Percentiles rank a stretch among this genome's conserved stretches.
These are phyloP conservation scores for Anethum foeniculum DNA, from an alignment of 140 eudicot species.

Conservation along the genomic window DNA sequence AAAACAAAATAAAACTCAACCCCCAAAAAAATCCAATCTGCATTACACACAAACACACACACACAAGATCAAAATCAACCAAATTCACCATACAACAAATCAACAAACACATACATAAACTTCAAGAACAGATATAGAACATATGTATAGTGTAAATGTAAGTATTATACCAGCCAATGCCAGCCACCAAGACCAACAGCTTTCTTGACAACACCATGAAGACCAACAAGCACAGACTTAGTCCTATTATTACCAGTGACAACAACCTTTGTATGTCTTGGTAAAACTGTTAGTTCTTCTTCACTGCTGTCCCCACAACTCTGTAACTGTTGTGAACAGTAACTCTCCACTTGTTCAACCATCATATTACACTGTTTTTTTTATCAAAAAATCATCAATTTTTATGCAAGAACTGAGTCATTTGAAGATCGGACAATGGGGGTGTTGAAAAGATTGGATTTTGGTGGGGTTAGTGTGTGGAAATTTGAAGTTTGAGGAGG, in stretches of 20 bases:
- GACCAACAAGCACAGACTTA: slow-evolving; percentile 67
- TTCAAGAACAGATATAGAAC: not conserved
- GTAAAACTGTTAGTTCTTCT: slow-evolving; percentile 59
- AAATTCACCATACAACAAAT: no score
- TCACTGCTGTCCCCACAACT: slow-evolving; percentile 46
- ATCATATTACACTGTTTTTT: not conserved
- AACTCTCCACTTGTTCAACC: slow-evolving; percentile 38
- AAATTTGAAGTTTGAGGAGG: slow-evolving; percentile 12
- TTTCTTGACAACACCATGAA: slow-evolving; percentile 68
- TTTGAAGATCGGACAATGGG: slow-evolving; percentile 21
- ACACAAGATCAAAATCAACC: not conserved
- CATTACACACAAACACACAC: not conserved
- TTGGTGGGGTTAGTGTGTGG: slow-evolving; percentile 4
- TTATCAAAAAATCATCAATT: not conserved
- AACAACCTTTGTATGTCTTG: slow-evolving; percentile 69
- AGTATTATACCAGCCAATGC: slow-evolving; percentile 71
- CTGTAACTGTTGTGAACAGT: slow-evolving; percentile 7
- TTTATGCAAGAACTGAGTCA: not conserved
- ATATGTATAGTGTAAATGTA: no score
- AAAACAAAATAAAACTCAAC: not conserved
- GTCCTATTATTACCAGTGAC: slow-evolving; percentile 73
- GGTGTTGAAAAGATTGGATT: slow-evolving; percentile 2
- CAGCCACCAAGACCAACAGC: slow-evolving; percentile 90
- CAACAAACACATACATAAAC: not conserved
- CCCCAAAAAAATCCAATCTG: not conserved